phyloP scores from a whole-genome alignment of 176 grass and related monocot species.

The Zoysia pacifica region DNA sequence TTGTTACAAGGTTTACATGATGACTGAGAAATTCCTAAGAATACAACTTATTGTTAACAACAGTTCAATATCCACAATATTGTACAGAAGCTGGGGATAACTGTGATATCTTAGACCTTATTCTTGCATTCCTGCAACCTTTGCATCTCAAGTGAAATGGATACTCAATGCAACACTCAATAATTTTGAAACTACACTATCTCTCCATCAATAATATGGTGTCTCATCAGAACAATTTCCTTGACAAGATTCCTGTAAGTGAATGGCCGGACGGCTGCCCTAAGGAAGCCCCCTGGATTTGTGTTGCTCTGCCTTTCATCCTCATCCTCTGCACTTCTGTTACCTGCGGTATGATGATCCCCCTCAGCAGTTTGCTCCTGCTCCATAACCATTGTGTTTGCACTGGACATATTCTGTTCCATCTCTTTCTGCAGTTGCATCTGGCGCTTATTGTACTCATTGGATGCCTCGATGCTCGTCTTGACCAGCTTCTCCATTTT shows the following conservation, averaged over 20 bases:
- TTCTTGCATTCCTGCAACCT: neutral
- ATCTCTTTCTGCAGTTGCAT: constrained; percentile 43
- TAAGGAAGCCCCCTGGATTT: constrained; percentile 60
- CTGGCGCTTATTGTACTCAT: constrained; percentile 41
- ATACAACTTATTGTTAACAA: constrained; percentile 6
- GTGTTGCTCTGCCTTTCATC: constrained; percentile 33
- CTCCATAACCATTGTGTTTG: constrained; percentile 29
- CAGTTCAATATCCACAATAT: neutral
- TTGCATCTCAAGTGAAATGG: constrained; percentile 10
- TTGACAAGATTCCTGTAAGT: constrained; percentile 93
- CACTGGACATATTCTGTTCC: constrained; percentile 31
- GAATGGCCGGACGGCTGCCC: constrained; percentile 71
- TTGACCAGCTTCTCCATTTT: constrained; percentile 91
- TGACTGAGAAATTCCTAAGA: neutral
- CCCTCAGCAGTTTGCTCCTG: constrained; percentile 52
- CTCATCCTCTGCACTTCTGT: constrained; percentile 10
- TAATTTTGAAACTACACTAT: constrained; percentile 41
- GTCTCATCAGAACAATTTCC: constrained; percentile 86
- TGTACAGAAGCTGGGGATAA: constrained; percentile 12
- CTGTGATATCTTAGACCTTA: constrained; percentile 17
- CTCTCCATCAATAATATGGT: constrained; percentile 84
- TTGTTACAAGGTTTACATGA: constrained; percentile 14
- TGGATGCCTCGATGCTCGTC: constrained; percentile 55
- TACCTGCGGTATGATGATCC: constrained; percentile 26
- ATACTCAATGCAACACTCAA: neutral